Base-by-base conservation (phyloP, 148 eudicot genomes). In the Selenicereus undatus region DNA sequence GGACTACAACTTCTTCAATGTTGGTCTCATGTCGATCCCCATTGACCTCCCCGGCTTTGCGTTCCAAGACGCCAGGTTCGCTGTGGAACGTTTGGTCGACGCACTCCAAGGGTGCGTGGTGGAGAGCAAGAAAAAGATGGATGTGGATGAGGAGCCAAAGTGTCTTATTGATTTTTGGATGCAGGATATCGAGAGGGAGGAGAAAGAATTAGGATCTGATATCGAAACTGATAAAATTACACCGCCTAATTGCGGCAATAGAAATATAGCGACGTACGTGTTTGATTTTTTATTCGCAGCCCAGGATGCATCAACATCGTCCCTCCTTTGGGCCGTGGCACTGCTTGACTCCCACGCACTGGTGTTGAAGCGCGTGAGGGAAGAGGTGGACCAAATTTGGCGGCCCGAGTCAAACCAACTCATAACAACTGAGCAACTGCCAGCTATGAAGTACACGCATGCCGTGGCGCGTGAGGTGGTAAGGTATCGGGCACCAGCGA, bases 401-500 rank as follows among this genome's bases (percentile, higher is more conserved):
- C 27, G 74, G 0, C 87, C 91, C 12, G 89, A 84, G 18, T 74
- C 83, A 1, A 82, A 80, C 65, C 45, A 76, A 0, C 72, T 75
- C 0, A 89, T 93, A 29, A 83, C 92, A 5, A 88, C 91, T 7
- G 98, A 93, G 13, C 87, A 88, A 24, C 56, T 95, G 12, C 43
- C 79, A 70, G 81, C 85, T 58, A 86, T 95, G 96, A 90, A 80
- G 81, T 95, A 90, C 89, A 89, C 94, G n/a, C 92, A 90, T 36
- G 98, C 98, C 22, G 98, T 93, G 78, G 94, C 98, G n/a, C 90
- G 97, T 42, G 98, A 95, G 88, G 88, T 95, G 0, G 69, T 95
- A 1, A 73, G 98, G 64, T 78, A 80, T 48, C 84, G 94, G 0
- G 88, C 98, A 0, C 98, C 98, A 56, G 97, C 98, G 36, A 93